These are phyloP conservation scores for Collybia mongolica DNA, from an alignment of 768 basidiomycete species.

Conservation along the genomic window DNA sequence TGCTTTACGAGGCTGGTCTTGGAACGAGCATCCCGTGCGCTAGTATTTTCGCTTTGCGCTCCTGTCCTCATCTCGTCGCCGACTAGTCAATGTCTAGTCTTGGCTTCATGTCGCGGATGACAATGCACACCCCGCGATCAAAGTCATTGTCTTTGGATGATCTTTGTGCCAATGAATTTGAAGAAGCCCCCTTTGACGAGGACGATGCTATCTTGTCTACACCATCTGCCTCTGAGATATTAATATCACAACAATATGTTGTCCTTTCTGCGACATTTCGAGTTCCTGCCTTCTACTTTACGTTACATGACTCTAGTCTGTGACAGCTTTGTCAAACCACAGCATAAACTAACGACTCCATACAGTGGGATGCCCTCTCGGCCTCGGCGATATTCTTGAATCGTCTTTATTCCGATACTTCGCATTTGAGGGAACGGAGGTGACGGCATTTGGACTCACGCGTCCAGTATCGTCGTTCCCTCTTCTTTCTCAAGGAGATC, in stretches of 20 bases:
- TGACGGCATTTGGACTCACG: constrained; percentile 55
- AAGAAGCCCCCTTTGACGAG: constrained; percentile 22
- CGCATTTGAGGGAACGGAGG: constrained; percentile 39
- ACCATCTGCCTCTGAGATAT: constrained; percentile 20
- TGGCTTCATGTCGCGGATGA: constrained; percentile 47
- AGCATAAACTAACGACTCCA: constrained; percentile 9
- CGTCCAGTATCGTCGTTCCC: constrained; percentile 59
- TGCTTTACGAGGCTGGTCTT: constrained; percentile 46
- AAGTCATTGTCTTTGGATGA: constrained; percentile 5
- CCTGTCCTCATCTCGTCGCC: constrained; percentile 6
- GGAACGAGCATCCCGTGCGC: constrained; percentile 61
- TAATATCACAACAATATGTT: constrained; percentile 63
- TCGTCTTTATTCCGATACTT: constrained; percentile 59
- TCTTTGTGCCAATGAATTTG: constrained; percentile 16
- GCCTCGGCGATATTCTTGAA: constrained; percentile 51
- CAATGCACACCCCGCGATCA: constrained; percentile 19
- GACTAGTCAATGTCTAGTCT: constrained; percentile 32
- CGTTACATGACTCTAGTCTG: constrained; percentile 66
- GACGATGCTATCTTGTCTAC: constrained; percentile 35
- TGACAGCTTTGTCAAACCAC: constrained; percentile 18
- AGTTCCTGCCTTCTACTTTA: constrained; percentile 85
- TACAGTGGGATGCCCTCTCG: constrained; percentile 64
- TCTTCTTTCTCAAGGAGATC: constrained; percentile 83
- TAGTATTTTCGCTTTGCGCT: constrained; percentile 7
- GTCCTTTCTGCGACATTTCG: constrained; percentile 78